Conservation (phyloP, 2,329 filamentous ascomycete genomes). For the Ophiostoma sp. region DNA sequence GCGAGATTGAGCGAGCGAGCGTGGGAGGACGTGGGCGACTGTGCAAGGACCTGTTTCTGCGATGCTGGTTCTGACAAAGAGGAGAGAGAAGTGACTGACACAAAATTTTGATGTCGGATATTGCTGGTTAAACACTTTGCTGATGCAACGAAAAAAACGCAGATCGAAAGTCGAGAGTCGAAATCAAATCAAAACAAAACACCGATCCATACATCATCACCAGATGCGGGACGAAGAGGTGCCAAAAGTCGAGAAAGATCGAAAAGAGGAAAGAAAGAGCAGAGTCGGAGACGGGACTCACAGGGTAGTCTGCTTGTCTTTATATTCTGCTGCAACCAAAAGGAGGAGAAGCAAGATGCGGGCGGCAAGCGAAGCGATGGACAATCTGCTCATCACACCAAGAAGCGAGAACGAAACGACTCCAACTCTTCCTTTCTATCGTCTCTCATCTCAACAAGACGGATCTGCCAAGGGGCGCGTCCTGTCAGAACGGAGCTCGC, state of each 20-base stretch:
- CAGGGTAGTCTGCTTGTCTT: slow-evolving; percentile 4
- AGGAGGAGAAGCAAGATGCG: not conserved
- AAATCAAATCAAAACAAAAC: not conserved
- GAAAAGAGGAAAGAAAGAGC: slow-evolving; percentile 10
- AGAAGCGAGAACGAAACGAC: not conserved
- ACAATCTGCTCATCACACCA: not conserved
- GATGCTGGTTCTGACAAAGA: not conserved
- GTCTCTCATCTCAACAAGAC: not conserved
- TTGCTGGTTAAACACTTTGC: not conserved
- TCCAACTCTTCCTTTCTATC: not conserved
- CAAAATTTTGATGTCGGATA: not conserved
- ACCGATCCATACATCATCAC: not conserved
- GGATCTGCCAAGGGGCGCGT: not conserved
- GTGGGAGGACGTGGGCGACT: not conserved
- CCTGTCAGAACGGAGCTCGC: not conserved
- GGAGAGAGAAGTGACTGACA: not conserved
- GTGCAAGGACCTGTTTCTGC: not conserved
- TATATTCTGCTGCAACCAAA: not conserved
- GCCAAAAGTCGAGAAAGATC: not conserved
- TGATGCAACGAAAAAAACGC: not conserved
- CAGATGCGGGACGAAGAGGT: slow-evolving; percentile 6
- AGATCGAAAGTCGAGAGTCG: not conserved
- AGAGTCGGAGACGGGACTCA: not conserved
- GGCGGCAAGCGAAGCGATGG: not conserved
- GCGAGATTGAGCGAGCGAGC: not conserved